Base-by-base conservation (phyloP, 2,329 filamentous ascomycete genomes). In the Herpotrichia juniperi region DNA sequence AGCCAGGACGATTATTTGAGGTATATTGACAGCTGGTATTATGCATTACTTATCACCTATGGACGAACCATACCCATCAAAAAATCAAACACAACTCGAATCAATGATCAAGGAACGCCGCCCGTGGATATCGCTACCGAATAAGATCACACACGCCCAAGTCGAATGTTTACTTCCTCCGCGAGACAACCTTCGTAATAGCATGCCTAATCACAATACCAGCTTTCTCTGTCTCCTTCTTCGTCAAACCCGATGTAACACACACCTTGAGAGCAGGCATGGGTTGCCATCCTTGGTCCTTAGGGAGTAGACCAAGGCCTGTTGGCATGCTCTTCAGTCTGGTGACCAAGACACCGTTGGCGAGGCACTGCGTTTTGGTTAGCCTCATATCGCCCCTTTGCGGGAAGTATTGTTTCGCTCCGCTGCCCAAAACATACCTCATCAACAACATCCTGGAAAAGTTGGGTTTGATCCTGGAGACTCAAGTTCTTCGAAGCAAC, bases 201-300 rank as follows among this genome's bases (percentile, higher is more conserved):
- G 94, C 93, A 76, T 97, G 93, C 54, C 93, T 83, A 61, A 99
- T 93, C 9, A 85, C 87, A 7, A 88, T 86, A 12, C 93, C 94
- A 0, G 94, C 91, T 79, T 96, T 96, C 78, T 99, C 96, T 48
- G 93, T 89, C 74, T 99, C 94, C 78, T 96, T 97, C 80, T 90
- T 96, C 21, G 90, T 89, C 56, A 99, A 78, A 1, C 90, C 94
- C 4, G 85, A 90, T 0, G 93, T 96, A 48, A 97, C 81, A 69
- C 93, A 97, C 11, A 97, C 85, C 77, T 97, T 97, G 56, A 99
- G 81, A 0, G 91, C 91, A 9, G 94, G 91, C 62, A 84, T 82
- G n/a, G 87, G 80, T 54, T 84, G 83, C 79, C 88, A 90, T 30
- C 68, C 68, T 28, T 85, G 81, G 52, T 93, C 89, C 68, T 88